Evolutionary conservation across 345 rosid genomes (phyloP).

Genomic region (Toxicodendron radicans): DNA sequence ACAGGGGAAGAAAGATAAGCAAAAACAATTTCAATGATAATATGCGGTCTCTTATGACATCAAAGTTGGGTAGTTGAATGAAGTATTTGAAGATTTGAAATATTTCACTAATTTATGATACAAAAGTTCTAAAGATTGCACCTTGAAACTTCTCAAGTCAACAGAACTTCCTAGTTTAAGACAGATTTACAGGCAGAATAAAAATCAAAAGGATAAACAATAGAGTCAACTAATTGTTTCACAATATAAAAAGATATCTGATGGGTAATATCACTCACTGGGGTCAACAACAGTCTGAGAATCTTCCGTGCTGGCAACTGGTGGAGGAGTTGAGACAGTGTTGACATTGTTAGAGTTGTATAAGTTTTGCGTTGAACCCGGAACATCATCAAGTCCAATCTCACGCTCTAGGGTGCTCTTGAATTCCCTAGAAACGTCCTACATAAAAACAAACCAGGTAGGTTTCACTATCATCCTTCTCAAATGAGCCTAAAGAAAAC

Average conservation of each 20-base stretch:
- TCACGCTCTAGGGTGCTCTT: conserved; percentile 91
- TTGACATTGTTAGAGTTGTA: conserved; percentile 44
- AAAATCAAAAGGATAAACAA: background rate
- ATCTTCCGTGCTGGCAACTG: conserved; percentile 34
- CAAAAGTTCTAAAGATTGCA: background rate
- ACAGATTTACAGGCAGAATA: background rate
- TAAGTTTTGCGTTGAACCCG: conserved; percentile 37
- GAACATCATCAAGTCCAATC: conserved; percentile 74
- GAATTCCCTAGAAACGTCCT: conserved; percentile 97
- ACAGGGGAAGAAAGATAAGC: background rate
- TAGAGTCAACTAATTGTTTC: background rate
- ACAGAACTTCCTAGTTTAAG: background rate
- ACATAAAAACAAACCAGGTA: conserved; percentile 9
- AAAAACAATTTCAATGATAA: background rate
- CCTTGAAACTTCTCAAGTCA: background rate
- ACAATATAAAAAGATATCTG: background rate
- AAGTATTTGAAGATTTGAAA: background rate
- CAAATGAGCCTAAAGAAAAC: background rate
- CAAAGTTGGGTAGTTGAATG: background rate
- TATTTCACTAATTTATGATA: background rate
- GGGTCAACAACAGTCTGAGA: conserved; percentile 41
- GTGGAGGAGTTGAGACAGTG: conserved; percentile 39
- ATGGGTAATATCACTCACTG: conserved; percentile 48
- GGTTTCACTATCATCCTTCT: conserved; percentile 13
- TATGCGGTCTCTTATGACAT: background rate